Evolutionary conservation across 441 rosid species (phyloP), one percentile per base, ranked within the genome.

Genomic region (Populus hybrid): DNA sequence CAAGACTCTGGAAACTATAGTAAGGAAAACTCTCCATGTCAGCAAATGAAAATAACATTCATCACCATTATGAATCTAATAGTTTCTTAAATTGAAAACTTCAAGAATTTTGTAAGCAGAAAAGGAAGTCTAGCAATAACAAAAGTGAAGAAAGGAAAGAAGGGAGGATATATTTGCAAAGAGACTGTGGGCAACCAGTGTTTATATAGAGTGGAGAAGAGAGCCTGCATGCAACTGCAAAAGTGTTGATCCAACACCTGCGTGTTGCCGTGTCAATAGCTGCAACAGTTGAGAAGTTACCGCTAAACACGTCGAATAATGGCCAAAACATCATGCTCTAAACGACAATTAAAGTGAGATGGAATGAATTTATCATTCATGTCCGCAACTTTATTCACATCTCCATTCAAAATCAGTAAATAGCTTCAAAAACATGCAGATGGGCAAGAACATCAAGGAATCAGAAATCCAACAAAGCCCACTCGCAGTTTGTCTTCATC

Each of bases 201-300:
- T 35, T 32, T 72, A 71, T 66, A 71, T 67, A 72, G 76, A 18
- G 63, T n/a, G 64, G 3, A 26, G 6, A 28, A 76, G 32, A 16
- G 34, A 50, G 72, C 59, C 73, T 80, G 79, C 76, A 72, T 80
- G 79, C n/a, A 57, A 67, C 79, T 36, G 16, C 74, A 38, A 21
- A 28, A 67, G 42, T 57, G 18, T 26, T 28, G 42, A 24, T 64
- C 42, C 26, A 71, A 75, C 82, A 80, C 76, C 76, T 80, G 74
- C 71, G 32, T 38, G 53, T 9, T 6, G 67, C 1, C 38, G 65
- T 64, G 24, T 59, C 28, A 64, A 36, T 71, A 21, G 36, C 61
- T 35, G 65, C 35, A 57, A 28, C 57, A 21, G 32, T 75, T 6
- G 3, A 75, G 72, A 70, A 66, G 4, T 11, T 32, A 75, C 57